A percentile compares a stretch with the other conserved stretches of the same genome.
Evolutionary conservation across 2,329 filamentous ascomycete genomes (phyloP).

Genomic region (Rachicladosporium sp.): DNA sequence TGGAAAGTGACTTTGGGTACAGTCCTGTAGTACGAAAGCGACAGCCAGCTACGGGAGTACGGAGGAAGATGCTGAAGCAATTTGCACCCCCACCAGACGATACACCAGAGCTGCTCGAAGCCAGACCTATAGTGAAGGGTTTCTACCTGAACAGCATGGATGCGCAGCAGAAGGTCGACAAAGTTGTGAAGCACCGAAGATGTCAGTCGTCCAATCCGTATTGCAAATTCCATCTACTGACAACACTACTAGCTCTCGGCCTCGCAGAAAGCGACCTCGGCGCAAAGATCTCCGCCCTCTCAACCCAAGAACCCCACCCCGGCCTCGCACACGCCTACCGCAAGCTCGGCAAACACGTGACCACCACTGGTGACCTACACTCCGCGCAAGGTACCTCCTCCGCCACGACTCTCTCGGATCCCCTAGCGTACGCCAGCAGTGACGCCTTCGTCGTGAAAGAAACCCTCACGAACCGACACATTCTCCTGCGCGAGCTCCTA

Average conservation of each 20-base stretch:
- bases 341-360: constrained; percentile 86
- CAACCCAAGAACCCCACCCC: constrained; percentile 78
- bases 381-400: constrained; percentile 93
- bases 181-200: constrained; percentile 80
- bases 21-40: constrained; percentile 91
- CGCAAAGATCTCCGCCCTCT: constrained; percentile 75
- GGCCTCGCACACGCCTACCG: constrained; percentile 83
- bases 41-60: constrained; percentile 90
- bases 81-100: constrained; percentile 96
- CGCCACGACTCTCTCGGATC: constrained; percentile 86
- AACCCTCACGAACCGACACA: constrained; percentile 92
- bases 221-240: constrained; percentile 17
- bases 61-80: constrained; percentile 92
- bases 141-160: constrained; percentile 97
- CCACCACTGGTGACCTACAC: constrained; percentile 88
- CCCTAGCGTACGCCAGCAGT: constrained; percentile 85
- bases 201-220: constrained; percentile 41
- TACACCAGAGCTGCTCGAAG: constrained; percentile 83
- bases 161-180: constrained; percentile 91
- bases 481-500: constrained; percentile 81
- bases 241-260: constrained; percentile 56
- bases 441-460: constrained; percentile 98
- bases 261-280: constrained; percentile 89
- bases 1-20: constrained; percentile 98
- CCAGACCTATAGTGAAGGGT: constrained; percentile 80